Evolutionary conservation across 192 early-diverging fungal species (phyloP).

Genomic region (Entomortierella lignicola): DNA sequence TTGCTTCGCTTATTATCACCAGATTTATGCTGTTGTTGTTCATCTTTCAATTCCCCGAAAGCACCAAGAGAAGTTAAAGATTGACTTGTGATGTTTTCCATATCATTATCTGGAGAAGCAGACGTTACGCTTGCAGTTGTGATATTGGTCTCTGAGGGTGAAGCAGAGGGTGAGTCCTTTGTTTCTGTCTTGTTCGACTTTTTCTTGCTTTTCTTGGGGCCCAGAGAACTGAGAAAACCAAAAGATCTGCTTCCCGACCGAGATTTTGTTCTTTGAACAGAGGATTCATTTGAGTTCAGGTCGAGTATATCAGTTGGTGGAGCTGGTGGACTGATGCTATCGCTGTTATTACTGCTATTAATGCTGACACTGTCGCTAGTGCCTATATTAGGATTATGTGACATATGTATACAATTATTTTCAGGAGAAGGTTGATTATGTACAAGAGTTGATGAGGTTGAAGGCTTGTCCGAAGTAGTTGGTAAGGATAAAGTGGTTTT

Average conservation of each 20-base stretch:
- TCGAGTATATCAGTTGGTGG: neutral
- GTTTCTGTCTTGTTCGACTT: constrained; percentile 6
- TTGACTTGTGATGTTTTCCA: neutral
- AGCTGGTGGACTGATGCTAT: neutral
- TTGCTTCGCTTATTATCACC: neutral
- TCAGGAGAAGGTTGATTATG: constrained; percentile 7
- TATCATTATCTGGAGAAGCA: neutral
- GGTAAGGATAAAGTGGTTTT: neutral
- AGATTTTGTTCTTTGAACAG: neutral
- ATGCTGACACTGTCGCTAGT: neutral
- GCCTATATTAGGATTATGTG: constrained; percentile 3
- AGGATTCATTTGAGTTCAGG: neutral
- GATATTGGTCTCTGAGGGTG: neutral
- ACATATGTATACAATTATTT: neutral
- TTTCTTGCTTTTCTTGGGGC: constrained; percentile 31
- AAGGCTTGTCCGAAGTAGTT: neutral
- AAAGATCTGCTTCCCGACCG: constrained; percentile 13
- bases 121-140: neutral
- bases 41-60: neutral
- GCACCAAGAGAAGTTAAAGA: neutral
- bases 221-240: constrained; percentile 33
- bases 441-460: neutral
- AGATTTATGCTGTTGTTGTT: neutral
- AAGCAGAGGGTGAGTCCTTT: neutral
- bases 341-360: neutral